Evolutionary conservation across 768 basidiomycete species (phyloP).

Genomic region (Russula vinacea): DNA sequence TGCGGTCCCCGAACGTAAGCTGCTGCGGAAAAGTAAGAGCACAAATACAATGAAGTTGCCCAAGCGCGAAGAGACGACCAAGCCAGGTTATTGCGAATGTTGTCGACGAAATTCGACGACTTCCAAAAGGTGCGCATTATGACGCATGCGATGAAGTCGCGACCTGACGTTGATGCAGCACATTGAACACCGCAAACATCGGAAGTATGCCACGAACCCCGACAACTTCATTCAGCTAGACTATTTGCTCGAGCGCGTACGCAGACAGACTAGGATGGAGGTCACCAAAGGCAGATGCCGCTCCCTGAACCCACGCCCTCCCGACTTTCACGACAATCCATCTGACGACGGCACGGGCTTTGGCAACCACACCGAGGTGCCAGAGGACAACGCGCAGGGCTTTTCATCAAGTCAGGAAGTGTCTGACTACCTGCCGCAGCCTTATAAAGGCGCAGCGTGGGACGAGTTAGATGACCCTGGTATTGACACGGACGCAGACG

Average conservation of each 20-base stretch:
- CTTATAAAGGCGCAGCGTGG: constrained; percentile 13
- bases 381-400: background rate
- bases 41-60: constrained; percentile 74
- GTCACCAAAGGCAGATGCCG: constrained; percentile 29
- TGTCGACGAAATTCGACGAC: constrained; percentile 89
- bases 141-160: background rate
- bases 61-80: constrained; percentile 79
- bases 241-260: constrained; percentile 61
- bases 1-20: constrained; percentile 50
- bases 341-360: constrained; percentile 11
- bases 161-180: constrained; percentile 51
- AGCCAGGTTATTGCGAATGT: constrained; percentile 97
- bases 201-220: constrained; percentile 74
- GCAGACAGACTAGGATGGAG: constrained; percentile 44
- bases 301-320: constrained; percentile 16
- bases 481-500: constrained; percentile 12
- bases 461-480: constrained; percentile 22
- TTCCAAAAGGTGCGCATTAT: constrained; percentile 65
- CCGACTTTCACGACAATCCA: background rate
- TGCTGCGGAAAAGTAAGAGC: constrained; percentile 72
- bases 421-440: constrained; percentile 29
- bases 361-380: background rate
- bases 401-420: constrained; percentile 29
- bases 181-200: constrained; percentile 65
- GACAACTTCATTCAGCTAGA: constrained; percentile 81